Percentiles rank a stretch among this genome's conserved stretches.
Evolutionary conservation across 192 early-diverging fungal genomes (phyloP).

Genomic region (Phlyctochytrium arcticum): DNA sequence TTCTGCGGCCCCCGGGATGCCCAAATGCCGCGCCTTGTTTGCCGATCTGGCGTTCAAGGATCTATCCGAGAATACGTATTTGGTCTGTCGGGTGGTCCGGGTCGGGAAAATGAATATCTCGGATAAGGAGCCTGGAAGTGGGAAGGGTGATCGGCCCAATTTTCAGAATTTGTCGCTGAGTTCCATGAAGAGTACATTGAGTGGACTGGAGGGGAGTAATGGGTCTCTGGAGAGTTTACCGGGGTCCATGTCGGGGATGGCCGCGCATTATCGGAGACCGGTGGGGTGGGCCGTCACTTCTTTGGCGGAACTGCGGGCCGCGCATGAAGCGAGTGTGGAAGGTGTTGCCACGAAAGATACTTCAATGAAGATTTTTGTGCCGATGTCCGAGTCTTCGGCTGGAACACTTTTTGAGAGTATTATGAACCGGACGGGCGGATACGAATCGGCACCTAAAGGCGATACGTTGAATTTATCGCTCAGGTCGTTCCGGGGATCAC

Average conservation of each 20-base stretch:
- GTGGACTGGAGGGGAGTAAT: not conserved
- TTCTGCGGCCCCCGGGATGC: conserved; percentile 23
- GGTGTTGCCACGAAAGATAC: conserved; percentile 23
- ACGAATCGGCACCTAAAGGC: conserved; percentile 36
- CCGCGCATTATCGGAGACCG: conserved; percentile 41
- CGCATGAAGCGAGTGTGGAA: conserved; percentile 16
- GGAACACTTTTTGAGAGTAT: conserved; percentile 53
- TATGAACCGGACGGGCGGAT: conserved; percentile 45
- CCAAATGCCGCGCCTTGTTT: conserved; percentile 55
- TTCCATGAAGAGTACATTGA: conserved; percentile 2
- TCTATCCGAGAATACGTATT: conserved; percentile 43
- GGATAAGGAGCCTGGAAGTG: conserved; percentile 44
- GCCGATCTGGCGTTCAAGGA: conserved; percentile 53
- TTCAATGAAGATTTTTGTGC: conserved; percentile 50
- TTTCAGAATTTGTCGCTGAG: conserved; percentile 14
- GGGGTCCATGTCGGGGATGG: not conserved
- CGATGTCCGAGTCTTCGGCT: conserved; percentile 47
- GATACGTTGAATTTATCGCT: conserved; percentile 42
- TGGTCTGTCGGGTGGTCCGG: conserved; percentile 60
- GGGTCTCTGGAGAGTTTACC: not conserved
- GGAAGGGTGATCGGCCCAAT: conserved; percentile 16
- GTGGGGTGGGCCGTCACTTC: conserved; percentile 62
- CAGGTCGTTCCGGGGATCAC: not conserved
- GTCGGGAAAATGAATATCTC: conserved; percentile 58
- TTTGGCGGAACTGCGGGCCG: conserved; percentile 40